Evolutionary conservation across 768 basidiomycete genomes (phyloP).

Genomic region (Suillus bovinus): DNA sequence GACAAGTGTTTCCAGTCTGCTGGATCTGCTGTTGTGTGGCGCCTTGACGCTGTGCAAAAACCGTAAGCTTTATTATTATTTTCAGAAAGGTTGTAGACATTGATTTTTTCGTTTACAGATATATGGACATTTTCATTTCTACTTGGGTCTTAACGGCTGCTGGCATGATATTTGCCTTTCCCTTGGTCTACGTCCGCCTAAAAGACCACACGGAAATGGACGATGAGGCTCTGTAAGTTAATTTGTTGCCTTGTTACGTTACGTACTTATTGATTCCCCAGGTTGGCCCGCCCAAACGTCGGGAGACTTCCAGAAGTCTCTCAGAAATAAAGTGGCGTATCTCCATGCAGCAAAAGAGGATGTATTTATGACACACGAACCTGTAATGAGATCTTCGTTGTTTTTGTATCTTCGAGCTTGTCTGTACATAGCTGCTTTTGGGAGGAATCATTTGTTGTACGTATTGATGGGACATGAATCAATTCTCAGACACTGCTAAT

Average conservation of each 20-base stretch:
- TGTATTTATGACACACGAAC: conserved; percentile 1
- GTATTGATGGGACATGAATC: neutral
- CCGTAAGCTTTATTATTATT: conserved; percentile 48
- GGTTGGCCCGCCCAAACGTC: conserved; percentile 3
- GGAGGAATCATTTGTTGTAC: neutral
- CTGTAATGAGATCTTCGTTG: conserved; percentile 4
- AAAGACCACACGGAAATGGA: conserved; percentile 51
- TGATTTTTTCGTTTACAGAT: conserved; percentile 28
- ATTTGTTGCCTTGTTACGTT: neutral
- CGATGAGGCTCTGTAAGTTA: conserved; percentile 54
- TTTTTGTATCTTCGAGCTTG: neutral
- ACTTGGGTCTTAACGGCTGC: conserved; percentile 65
- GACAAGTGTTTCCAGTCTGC: conserved; percentile 75
- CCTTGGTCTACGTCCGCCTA: conserved; percentile 67
- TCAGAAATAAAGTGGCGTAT: neutral
- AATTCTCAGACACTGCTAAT: neutral
- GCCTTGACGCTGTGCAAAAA: conserved; percentile 57
- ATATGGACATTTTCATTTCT: conserved; percentile 67
- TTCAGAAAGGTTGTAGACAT: conserved; percentile 13
- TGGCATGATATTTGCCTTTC: conserved; percentile 61
- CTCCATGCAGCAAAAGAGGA: conserved; percentile 16
- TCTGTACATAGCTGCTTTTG: neutral
- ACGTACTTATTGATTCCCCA: neutral
- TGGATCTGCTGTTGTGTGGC: conserved; percentile 64
- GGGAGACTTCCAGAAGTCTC: neutral